Conservation (phyloP, 352 stramenopile genomes). For the Thraustochytrium striatum region DNA sequence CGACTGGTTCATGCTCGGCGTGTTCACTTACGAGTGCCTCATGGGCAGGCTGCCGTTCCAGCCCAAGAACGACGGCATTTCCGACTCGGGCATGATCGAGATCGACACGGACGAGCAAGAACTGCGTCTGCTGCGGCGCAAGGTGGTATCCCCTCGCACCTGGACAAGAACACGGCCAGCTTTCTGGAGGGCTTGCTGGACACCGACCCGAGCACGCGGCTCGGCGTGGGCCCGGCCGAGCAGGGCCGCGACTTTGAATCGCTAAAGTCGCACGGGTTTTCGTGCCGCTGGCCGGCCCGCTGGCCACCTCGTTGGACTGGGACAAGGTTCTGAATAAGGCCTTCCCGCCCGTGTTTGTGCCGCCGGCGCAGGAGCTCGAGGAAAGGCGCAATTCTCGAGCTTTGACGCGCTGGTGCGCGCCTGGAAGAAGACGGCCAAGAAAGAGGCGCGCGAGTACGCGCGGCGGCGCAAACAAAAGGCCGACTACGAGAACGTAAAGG, state of each 20-base stretch:
- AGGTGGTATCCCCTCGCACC: constrained; percentile 55
- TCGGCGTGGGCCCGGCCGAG: constrained; percentile 63
- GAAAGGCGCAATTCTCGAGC: constrained; percentile 72
- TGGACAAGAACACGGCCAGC: constrained; percentile 60
- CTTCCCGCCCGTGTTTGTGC: constrained; percentile 66
- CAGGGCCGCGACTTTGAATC: constrained; percentile 66
- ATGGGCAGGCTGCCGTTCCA: constrained; percentile 72
- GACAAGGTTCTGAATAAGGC: constrained; percentile 74
- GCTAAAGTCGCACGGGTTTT: constrained; percentile 84
- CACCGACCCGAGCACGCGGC: constrained; percentile 65
- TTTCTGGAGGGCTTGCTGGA: constrained; percentile 75
- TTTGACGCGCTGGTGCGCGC: constrained; percentile 55
- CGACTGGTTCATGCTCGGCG: constrained; percentile 72
- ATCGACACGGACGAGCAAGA: constrained; percentile 49
- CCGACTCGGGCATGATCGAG: constrained; percentile 27
- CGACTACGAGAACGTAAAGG: constrained; percentile 19
- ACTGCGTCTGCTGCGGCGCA: constrained; percentile 54
- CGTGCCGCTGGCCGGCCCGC: constrained; percentile 54
- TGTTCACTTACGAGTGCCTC: constrained; percentile 79
- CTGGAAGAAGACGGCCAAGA: constrained; percentile 48
- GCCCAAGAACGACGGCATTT: constrained; percentile 55
- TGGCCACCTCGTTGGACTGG: constrained; percentile 74
- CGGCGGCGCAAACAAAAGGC: constrained; percentile 15
- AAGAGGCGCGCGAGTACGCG: constrained; percentile 30
- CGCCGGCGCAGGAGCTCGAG: constrained; percentile 69